phyloP scores from a whole-genome alignment of 768 basidiomycete species.

The Calocera viscosa region DNA sequence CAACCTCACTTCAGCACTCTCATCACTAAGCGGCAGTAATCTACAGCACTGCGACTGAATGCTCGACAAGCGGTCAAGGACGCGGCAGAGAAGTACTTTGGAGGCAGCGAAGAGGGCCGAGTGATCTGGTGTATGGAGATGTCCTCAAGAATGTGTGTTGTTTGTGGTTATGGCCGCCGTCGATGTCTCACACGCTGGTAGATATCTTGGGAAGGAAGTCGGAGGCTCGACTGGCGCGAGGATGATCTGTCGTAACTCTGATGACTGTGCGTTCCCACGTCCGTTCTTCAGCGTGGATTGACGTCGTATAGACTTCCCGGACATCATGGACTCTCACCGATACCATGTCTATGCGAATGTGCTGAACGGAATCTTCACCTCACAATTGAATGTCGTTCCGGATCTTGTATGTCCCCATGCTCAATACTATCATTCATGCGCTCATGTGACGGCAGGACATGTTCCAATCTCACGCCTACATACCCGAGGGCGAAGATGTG shows the following conservation, averaged over 20 bases:
- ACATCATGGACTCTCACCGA: slow-evolving; percentile 13
- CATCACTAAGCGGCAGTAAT: not conserved
- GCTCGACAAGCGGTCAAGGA: slow-evolving; percentile 13
- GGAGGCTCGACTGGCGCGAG: slow-evolving; percentile 7
- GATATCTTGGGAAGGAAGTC: slow-evolving; percentile 11
- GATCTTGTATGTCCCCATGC: slow-evolving; percentile 10
- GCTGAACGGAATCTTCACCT: slow-evolving; percentile 14
- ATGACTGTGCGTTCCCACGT: not conserved
- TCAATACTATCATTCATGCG: not conserved
- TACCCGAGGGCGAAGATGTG: slow-evolving; percentile 6
- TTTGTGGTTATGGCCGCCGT: not conserved
- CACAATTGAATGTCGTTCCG: slow-evolving; percentile 15
- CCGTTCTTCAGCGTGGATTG: not conserved
- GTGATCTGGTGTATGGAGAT: slow-evolving; percentile 17
- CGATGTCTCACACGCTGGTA: not conserved
- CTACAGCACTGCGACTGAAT: not conserved
- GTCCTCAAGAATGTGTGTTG: slow-evolving; percentile 10
- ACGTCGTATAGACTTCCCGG: slow-evolving; percentile 9
- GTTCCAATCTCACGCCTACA: slow-evolving; percentile 17
- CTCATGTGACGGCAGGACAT: not conserved
- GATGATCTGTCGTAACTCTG: slow-evolving; percentile 11
- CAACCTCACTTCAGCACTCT: not conserved
- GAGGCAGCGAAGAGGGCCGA: slow-evolving; percentile 10
- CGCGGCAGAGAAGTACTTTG: slow-evolving; percentile 14
- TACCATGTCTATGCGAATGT: slow-evolving; percentile 15